Evolutionary conservation across 352 stramenopile species (phyloP).

Genomic region (Thalassiosira sp.): DNA sequence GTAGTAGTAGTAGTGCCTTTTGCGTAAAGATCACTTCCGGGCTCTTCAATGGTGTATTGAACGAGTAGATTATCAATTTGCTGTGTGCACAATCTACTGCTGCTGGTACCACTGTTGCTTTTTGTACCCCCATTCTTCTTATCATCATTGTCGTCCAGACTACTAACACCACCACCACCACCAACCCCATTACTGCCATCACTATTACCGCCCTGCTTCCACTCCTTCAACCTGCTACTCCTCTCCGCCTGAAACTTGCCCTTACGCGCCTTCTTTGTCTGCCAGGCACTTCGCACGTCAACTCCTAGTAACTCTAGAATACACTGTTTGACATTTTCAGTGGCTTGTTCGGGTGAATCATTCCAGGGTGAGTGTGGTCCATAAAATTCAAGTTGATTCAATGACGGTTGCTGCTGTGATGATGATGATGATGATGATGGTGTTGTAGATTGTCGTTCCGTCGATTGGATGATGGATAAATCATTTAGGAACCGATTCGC

Average conservation of each 20-base stretch:
- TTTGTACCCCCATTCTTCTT: too few species aligned
- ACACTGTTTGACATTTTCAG: constrained; percentile 33
- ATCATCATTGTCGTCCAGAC: too few species aligned
- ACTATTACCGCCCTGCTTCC: constrained; percentile 16
- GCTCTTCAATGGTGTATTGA: constrained; percentile 59
- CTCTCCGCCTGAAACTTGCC: constrained; percentile 77
- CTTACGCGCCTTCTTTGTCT: constrained; percentile 72
- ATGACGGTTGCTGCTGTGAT: too few species aligned
- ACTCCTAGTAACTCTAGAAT: constrained; percentile 76
- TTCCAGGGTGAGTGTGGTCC: constrained; percentile 49
- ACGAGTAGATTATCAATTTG: constrained; percentile 80
- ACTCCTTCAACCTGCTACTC: constrained; percentile 45
- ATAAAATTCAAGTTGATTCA: constrained; percentile 71
- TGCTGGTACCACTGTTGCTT: constrained; percentile 5
- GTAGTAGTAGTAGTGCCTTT: too few species aligned
- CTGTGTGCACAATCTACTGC: constrained; percentile 64
- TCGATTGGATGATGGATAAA: constrained; percentile 2
- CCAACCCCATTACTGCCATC: too few species aligned
- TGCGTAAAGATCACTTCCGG: neutral
- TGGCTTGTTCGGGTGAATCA: constrained; percentile 32
- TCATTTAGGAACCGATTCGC: constrained; percentile 29
- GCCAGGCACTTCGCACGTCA: constrained; percentile 74
- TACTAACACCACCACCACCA: too few species aligned
- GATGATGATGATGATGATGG: neutral
- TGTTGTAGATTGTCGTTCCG: constrained; percentile 2